Conservation (phyloP, 2,329 filamentous ascomycete genomes). For the Phyllosticta citriasiana region DNA sequence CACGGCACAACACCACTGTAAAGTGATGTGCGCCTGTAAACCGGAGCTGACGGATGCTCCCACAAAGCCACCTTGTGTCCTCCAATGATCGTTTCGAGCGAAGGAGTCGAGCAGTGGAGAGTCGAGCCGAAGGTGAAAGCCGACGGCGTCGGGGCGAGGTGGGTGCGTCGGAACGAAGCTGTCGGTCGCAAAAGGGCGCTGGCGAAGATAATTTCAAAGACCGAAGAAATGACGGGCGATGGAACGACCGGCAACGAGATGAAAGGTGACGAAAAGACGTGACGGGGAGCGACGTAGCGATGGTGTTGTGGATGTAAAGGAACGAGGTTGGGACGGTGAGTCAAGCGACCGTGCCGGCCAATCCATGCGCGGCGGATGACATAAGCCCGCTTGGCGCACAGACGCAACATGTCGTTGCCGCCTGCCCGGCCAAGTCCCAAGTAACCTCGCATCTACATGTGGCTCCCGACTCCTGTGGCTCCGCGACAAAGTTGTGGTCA, state of each 20-base stretch:
- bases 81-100: background rate
- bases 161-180: background rate
- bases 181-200: background rate
- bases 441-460: no score
- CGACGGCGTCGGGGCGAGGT: background rate
- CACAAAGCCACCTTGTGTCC: background rate
- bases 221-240: background rate
- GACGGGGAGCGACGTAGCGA: no score
- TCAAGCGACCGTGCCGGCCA: no score
- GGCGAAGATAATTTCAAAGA: background rate
- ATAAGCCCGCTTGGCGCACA: no score
- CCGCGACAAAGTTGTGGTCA: no score
- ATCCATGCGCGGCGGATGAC: no score
- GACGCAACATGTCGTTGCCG: no score
- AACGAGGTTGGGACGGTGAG: no score
- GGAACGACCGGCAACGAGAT: background rate
- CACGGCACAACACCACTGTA: background rate
- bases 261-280: background rate
- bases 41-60: background rate
- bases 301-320: no score
- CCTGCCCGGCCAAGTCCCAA: no score
- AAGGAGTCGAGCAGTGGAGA: background rate
- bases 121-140: background rate
- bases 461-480: no score
- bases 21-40: background rate